Conservation (phyloP, 768 basidiomycete species). For the Amanita muscaria region DNA sequence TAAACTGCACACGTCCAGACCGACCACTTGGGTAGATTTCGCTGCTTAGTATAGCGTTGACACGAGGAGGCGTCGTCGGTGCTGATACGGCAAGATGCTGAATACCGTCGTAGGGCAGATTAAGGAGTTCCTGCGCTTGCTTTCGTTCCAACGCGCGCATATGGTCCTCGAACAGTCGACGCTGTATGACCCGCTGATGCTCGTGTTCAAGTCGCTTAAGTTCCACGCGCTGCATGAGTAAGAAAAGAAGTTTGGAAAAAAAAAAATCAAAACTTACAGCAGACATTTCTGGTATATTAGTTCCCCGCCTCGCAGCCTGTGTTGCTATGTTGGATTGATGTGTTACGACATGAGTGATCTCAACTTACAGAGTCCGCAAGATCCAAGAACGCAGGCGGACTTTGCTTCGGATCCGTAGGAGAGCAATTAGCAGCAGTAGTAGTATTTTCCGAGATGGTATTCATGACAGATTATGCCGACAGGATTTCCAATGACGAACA, state of each 20-base stretch:
- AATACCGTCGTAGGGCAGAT: conserved; percentile 58
- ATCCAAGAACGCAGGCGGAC: conserved; percentile 88
- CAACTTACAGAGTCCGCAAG: conserved; percentile 82
- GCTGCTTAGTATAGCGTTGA: conserved; percentile 61
- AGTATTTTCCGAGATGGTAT: conserved; percentile 59
- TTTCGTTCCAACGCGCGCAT: conserved; percentile 90
- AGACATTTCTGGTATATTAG: conserved; percentile 80
- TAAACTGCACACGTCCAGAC: conserved; percentile 36
- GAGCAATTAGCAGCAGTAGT: conserved; percentile 67
- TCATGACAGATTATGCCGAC: conserved; percentile 47
- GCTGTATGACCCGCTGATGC: conserved; percentile 77
- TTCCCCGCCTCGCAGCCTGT: conserved; percentile 76
- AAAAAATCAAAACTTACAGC: conserved; percentile 48
- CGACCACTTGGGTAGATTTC: conserved; percentile 38
- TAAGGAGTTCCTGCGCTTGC: conserved; percentile 80
- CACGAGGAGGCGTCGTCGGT: conserved; percentile 79
- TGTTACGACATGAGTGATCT: conserved; percentile 11
- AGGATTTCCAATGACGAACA: conserved; percentile 42
- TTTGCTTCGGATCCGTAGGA: conserved; percentile 69
- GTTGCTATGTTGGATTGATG: conserved; percentile 14
- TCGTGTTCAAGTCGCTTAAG: conserved; percentile 89
- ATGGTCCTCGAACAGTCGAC: conserved; percentile 91
- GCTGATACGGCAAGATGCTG: conserved; percentile 83
- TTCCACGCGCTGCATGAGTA: conserved; percentile 64
- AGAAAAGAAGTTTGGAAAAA: neutral